Evolutionary conservation across 768 basidiomycete genomes (phyloP).

Genomic region (Sutorius australiensis): DNA sequence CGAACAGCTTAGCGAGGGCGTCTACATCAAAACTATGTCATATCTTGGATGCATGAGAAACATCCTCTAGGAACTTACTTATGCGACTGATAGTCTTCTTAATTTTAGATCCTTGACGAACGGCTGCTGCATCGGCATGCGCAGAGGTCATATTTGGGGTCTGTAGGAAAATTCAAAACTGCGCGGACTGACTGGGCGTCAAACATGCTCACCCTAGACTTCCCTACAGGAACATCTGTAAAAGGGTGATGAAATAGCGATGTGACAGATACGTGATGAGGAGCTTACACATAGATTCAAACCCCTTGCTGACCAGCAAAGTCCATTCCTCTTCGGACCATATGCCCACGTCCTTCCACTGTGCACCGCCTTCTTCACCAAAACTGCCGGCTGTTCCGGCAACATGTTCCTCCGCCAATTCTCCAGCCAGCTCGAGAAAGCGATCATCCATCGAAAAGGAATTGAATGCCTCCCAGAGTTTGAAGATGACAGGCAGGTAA

Average conservation of each 20-base stretch:
- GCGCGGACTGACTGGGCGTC: neutral
- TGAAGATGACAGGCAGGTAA: constrained; percentile 71
- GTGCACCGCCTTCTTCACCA: constrained; percentile 52
- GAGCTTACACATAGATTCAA: constrained; percentile 69
- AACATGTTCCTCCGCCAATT: constrained; percentile 70
- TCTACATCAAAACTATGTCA: constrained; percentile 37
- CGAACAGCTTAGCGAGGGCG: constrained; percentile 77
- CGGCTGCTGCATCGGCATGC: constrained; percentile 66
- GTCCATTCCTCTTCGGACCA: constrained; percentile 85
- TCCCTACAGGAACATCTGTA: constrained; percentile 48
- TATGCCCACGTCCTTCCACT: constrained; percentile 85
- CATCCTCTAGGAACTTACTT: constrained; percentile 34
- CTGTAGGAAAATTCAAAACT: constrained; percentile 31
- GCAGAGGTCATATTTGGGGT: constrained; percentile 59
- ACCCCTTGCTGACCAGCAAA: constrained; percentile 74
- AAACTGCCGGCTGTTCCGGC: constrained; percentile 53
- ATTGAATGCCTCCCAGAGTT: constrained; percentile 76
- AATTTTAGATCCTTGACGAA: constrained; percentile 53
- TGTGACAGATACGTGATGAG: neutral
- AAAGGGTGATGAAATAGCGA: constrained; percentile 37
- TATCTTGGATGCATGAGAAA: neutral
- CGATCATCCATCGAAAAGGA: constrained; percentile 72
- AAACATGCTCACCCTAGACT: constrained; percentile 47
- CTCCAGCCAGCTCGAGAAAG: constrained; percentile 65
- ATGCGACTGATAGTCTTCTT: constrained; percentile 68